Evolutionary conservation across 2,329 filamentous ascomycete genomes (phyloP), one percentile per base, ranked within the genome.

Genomic region (Aspergillus floridensis): DNA sequence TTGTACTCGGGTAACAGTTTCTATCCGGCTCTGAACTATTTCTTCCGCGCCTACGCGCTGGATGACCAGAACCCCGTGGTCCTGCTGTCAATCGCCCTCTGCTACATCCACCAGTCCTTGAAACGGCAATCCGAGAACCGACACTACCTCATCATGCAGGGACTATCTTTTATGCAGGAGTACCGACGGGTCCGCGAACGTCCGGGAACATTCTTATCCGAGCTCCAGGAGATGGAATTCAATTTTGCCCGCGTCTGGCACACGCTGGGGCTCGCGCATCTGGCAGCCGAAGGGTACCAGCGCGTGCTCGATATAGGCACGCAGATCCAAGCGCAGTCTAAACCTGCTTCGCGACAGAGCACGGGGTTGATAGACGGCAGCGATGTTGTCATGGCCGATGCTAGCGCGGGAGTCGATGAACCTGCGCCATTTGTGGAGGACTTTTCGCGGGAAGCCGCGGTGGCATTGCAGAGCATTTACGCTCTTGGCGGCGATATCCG

Each of bases 71-170:
- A 96, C 69, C 84, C 89, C 0, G 86, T 91, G 68, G 84, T 97
- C 63, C 89, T 92, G 63, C 83, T 99, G 11, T 90, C 86, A 66
- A 88, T 97, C 24, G 92, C 88, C 0, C 83, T 95, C 12, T 88
- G 88, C 31, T 98, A 96, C 73, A 85, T 97, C 44, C 91, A 97
- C 73, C 90, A 95, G 72, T 88, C 90, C 0, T 84, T 97, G 70
- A 97, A 98, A 74, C 85, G 93, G 2, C 91, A 96, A 74, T 88
- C 89, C 0, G 91, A 93, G 51, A 98, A 98, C 72, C 82, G 95
- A 1, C 93, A 98, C 71, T 93, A 91, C 70, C 85, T 92, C 46
- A 86, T 97, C 47, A 82, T 91, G 64, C 93, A 98, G 73, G 95
- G 92, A 0, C 83, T 97, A 53, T 81, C 88, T 0, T 97, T 96